Evolutionary conservation across 331 rosid genomes (phyloP), one percentile per base, ranked within the genome.

Genomic region (Pyrus hybrid): DNA sequence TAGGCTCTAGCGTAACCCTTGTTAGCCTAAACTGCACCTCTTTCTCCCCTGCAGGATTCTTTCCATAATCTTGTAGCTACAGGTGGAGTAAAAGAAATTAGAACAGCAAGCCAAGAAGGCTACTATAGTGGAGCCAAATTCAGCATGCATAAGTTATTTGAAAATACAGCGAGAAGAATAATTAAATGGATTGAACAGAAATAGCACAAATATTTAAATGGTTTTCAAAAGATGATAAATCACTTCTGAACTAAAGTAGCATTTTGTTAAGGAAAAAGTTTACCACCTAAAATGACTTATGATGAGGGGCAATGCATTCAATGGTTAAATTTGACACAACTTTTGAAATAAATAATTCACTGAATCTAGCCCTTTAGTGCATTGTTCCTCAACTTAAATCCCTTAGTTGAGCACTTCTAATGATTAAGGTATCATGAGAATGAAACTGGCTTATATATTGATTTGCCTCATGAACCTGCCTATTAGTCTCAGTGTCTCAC

Each of bases 51-150:
- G 75, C 65, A 51, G 90, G 89, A 64, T 80, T 85, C 74, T 85
- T 81, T 49, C 85, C 87, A 79, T 80, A 91, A 80, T 91, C 97
- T 83, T 86, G 90, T 76, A 91, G 86, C 95, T 91, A 66, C 78
- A 76, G 18, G 10, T 32, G 28, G 68, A 16, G 51, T 54, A 76
- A 71, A 73, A 70, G 18, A 65, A 43, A 53, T 75, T 70, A 82
- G 75, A 79, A 62, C 64, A 70, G 45, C 37, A 67, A 71, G 84
- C 80, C 63, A 83, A 62, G 5, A 1, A 47, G 53, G 53, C 53
- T 14, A 71, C 7, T 14, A 5, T 10, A 18, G 66, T 33, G 63
- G 45, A 37, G 30, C 14, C 5, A 58, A 35, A 57, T 12, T 17
- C 67, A 22, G 37, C 45, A 32, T 22, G 54, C 56, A 7, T n/a